Conservation (phyloP, 208 protist species). For the Acanthamoeba sp. region DNA sequence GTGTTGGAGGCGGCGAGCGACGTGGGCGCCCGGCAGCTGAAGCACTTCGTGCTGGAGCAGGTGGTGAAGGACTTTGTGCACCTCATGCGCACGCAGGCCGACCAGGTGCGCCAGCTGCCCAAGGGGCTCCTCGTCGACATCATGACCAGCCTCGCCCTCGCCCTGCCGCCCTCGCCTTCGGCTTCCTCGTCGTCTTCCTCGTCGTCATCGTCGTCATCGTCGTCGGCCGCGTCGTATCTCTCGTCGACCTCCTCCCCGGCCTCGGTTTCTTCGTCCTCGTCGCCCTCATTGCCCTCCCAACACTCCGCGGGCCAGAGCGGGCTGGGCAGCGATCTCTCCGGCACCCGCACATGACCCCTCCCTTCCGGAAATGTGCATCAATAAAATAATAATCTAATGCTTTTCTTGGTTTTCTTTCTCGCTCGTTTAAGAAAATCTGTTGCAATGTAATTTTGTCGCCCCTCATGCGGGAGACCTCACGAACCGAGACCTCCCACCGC, state of each 20-base stretch:
- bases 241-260: background rate
- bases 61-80: constrained; percentile 10
- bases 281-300: background rate
- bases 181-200: background rate
- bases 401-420: too few species aligned
- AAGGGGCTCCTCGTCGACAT: background rate
- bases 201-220: background rate
- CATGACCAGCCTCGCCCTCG: background rate
- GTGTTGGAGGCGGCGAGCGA: background rate
- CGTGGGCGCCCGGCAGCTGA: background rate
- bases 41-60: background rate
- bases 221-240: background rate
- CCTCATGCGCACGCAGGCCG: background rate
- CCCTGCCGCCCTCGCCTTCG: background rate
- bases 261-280: background rate
- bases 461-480: too few species aligned
- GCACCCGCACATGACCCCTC: too few species aligned
- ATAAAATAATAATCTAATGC: too few species aligned
- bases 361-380: too few species aligned
- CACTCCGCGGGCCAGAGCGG: too few species aligned
- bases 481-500: too few species aligned
- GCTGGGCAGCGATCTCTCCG: too few species aligned
- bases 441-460: too few species aligned
- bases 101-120: background rate
- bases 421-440: too few species aligned